Conservation (phyloP, 139 green algal species). For the Closterium sp. region DNA sequence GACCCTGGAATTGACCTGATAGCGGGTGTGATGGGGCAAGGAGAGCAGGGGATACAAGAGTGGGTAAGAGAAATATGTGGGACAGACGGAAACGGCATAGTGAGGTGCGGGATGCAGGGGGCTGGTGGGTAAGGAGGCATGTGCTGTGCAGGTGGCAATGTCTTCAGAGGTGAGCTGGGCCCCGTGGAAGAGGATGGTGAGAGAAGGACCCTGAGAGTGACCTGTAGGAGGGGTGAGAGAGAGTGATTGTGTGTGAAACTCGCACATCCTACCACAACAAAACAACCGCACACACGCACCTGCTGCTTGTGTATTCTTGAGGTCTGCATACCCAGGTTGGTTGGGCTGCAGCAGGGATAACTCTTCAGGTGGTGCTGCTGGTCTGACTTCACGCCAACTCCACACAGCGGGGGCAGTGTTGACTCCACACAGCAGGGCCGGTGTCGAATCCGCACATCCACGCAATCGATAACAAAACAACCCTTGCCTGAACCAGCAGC, state of each 20-base stretch:
- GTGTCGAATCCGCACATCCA: no score
- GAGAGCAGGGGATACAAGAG: neutral
- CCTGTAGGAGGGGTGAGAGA: neutral
- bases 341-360: constrained; percentile 65
- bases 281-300: no score
- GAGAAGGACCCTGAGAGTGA: constrained; percentile 63
- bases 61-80: neutral
- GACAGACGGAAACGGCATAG: neutral
- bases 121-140: constrained; percentile 13
- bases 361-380: constrained; percentile 43
- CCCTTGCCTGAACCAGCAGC: no score
- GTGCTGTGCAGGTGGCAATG: constrained; percentile 43
- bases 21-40: neutral
- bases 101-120: constrained; percentile 48
- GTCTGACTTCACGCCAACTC: no score
- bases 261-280: no score
- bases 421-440: no score
- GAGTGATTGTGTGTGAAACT: neutral
- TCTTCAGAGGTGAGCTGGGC: constrained; percentile 49
- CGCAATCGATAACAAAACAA: no score
- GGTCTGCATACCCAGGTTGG: constrained; percentile 2
- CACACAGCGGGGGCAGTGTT: no score
- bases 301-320: no score
- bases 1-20: constrained; percentile 62
- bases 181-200: constrained; percentile 46